Base-by-base conservation (phyloP, 306 rosid genomes). In the Pachyrhizus erosus region DNA sequence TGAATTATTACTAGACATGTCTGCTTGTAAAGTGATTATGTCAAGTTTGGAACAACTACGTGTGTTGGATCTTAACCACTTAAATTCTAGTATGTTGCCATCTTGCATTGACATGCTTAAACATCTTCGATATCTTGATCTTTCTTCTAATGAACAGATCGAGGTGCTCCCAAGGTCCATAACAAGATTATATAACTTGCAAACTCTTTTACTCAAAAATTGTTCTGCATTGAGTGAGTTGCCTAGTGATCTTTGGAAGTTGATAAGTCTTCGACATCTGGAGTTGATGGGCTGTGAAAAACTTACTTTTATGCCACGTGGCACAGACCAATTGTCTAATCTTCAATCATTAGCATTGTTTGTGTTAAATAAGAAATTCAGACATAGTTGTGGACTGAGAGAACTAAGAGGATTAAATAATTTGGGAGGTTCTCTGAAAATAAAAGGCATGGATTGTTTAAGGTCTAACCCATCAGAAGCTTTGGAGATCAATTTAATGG, bases 231-330 rank as follows among this genome's bases (percentile, higher is more conserved):
- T 49, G 29, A 55, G 9, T 9, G 52, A 54, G 66, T 34, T 74
- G 8, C 79, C 79, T 0, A 34, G 15, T 7, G 51, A 54, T 3
- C n/a, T 54, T 20, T 33, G 51, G 49, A 39, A 74, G 66, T 18
- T 74, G 79, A 29, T 26, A 5, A 80, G 34, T 58, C 78, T 70
- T 45, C 37, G 71, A 14, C 71, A 80, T 80, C 61, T 70, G 42
- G 71, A 12, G 5, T 24, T 54, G 2, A 0, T 2, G n/a, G 0
- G 2, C 0, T 79, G 83, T 31, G 0, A 0, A 5, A 1, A 2
- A 0, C n/a, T 24, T 8, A 9, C 42, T 79, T 26, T 1, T 24
- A 34, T 70, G 70, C 77, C 69, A 24, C 5, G 6, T 68, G 45
- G 83, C 0, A 23, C 69, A 37, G 77, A 70, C 2, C 24, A 39